Conservation (phyloP, 768 basidiomycete genomes). For the Tylopilus cervinicoccineus region DNA sequence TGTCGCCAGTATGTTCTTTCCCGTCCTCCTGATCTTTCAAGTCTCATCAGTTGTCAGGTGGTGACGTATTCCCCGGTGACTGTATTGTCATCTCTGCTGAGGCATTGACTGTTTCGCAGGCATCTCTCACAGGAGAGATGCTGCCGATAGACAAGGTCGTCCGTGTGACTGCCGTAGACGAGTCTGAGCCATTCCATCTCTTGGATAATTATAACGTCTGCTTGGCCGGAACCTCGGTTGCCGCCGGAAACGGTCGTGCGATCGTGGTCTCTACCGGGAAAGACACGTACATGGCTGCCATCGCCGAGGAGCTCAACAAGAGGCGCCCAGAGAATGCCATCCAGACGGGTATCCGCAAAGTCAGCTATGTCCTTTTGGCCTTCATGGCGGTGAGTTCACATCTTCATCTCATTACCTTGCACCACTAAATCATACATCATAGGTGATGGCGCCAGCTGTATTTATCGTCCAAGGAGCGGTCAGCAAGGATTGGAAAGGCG, state of each 20-base stretch:
- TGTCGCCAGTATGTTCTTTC: conserved; percentile 25
- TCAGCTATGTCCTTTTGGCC: conserved; percentile 30
- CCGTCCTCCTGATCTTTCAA: background rate
- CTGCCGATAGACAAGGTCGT: conserved; percentile 31
- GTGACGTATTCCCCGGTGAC: conserved; percentile 35
- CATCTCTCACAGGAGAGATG: conserved; percentile 35
- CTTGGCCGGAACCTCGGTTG: conserved; percentile 33
- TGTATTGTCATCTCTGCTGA: conserved; percentile 32
- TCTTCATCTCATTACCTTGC: background rate
- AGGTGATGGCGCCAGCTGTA: conserved; percentile 31
- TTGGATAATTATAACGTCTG: conserved; percentile 32
- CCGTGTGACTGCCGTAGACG: conserved; percentile 13
- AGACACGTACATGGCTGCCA: conserved; percentile 34
- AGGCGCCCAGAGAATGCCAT: conserved; percentile 32
- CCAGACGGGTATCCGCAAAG: conserved; percentile 31
- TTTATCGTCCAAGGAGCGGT: conserved; percentile 30
- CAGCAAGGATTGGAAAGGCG: conserved; percentile 30
- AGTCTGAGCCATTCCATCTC: conserved; percentile 24
- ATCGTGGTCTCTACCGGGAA: conserved; percentile 31
- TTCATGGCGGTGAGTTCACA: conserved; percentile 27
- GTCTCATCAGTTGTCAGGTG: conserved; percentile 16
- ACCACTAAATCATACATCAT: background rate
- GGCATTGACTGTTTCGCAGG: conserved; percentile 32
- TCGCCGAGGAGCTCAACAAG: conserved; percentile 31
- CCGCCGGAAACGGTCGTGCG: conserved; percentile 30